Conservation (phyloP, 2,329 filamentous ascomycete genomes). For the Paraphaeosphaeria minitans region DNA sequence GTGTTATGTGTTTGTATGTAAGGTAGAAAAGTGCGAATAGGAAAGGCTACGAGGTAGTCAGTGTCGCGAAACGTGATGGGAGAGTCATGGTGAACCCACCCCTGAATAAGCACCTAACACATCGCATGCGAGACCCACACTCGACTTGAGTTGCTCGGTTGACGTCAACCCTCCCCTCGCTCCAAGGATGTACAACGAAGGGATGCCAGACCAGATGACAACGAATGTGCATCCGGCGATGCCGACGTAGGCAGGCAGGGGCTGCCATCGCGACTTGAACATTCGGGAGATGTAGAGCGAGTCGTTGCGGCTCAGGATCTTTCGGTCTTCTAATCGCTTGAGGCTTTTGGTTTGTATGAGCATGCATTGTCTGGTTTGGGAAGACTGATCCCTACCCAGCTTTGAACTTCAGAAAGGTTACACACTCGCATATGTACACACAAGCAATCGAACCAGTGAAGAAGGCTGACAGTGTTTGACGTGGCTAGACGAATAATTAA, state of each 20-base stretch:
- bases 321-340: conserved; percentile 18
- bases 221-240: conserved; percentile 31
- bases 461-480: conserved; percentile 31
- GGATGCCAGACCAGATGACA: conserved; percentile 33
- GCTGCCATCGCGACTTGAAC: conserved; percentile 42
- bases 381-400: conserved; percentile 22
- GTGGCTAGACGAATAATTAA: conserved; percentile 20
- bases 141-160: conserved; percentile 16
- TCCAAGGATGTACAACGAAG: conserved; percentile 30
- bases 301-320: conserved; percentile 31
- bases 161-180: conserved; percentile 19
- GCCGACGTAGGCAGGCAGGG: conserved; percentile 37
- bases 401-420: conserved; percentile 39
- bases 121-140: conserved; percentile 27
- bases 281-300: conserved; percentile 27
- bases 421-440: conserved; percentile 35
- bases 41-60: conserved; percentile 15
- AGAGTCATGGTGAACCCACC: conserved; percentile 16
- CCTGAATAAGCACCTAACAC: conserved; percentile 33
- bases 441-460: conserved; percentile 34
- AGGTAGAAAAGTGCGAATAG: conserved; percentile 25
- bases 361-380: background rate
- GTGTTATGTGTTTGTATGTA: conserved; percentile 26
- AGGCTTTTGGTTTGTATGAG: conserved; percentile 14
- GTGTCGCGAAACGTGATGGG: background rate